Evolutionary conservation across 1,139 yeast genomes (phyloP).

Genomic region (Komagataea norvegica): DNA sequence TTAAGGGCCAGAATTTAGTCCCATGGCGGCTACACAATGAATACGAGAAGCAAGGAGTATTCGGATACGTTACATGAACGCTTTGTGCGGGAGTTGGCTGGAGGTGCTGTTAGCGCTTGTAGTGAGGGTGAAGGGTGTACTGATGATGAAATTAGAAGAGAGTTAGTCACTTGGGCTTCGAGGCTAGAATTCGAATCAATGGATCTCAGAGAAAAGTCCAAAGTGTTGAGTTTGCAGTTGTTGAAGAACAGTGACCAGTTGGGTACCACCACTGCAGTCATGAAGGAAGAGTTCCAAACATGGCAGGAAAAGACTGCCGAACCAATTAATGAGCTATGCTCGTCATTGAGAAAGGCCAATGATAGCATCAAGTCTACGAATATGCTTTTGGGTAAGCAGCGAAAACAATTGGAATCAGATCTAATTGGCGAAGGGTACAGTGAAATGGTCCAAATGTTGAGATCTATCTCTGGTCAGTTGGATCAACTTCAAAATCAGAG

Average conservation of each 20-base stretch:
- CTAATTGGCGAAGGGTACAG: slow-evolving; percentile 1
- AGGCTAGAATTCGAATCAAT: slow-evolving; percentile 41
- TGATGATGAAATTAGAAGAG: slow-evolving; percentile 30
- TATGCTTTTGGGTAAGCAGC: slow-evolving; percentile 5
- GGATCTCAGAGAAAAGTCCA: slow-evolving; percentile 34
- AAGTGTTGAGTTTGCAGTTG: slow-evolving; percentile 25
- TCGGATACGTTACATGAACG: slow-evolving; percentile 1
- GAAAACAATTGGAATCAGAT: slow-evolving; percentile 5
- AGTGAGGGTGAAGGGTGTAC: not conserved
- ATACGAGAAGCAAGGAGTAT: not conserved
- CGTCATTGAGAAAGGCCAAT: slow-evolving; percentile 1
- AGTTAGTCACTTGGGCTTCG: slow-evolving; percentile 41
- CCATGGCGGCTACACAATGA: slow-evolving; percentile 1
- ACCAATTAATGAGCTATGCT: slow-evolving; percentile 1
- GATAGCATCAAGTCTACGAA: not conserved
- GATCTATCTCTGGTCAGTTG: slow-evolving; percentile 9
- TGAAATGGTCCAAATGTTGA: slow-evolving; percentile 7
- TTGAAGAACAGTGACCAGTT: slow-evolving; percentile 21
- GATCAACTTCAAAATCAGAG: slow-evolving; percentile 1
- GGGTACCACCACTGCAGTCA: slow-evolving; percentile 9
- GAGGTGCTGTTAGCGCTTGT: not conserved
- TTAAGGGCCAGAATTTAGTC: too few relatives aligned
- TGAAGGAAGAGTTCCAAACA: slow-evolving; percentile 8
- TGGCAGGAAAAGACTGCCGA: slow-evolving; percentile 2
- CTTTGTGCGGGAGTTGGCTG: slow-evolving; percentile 3